Base-by-base conservation (phyloP, 2,329 filamentous ascomycete species). In the Ophiocordyceps australis region DNA sequence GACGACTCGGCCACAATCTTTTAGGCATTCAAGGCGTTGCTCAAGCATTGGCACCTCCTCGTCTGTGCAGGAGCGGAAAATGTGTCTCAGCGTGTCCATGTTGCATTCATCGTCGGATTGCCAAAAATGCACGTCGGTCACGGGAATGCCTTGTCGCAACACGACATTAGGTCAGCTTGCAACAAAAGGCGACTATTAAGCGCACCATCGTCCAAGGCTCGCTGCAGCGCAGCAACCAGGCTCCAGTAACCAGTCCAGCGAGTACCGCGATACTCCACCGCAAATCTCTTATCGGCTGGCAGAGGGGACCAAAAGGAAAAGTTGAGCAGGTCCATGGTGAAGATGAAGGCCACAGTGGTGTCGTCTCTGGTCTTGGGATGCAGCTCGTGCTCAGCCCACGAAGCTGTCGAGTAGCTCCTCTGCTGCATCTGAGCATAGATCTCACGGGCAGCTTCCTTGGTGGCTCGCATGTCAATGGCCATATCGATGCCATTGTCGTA, bases 241-340 rank as follows among this genome's bases (percentile, higher is more conserved):
- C 83, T 92, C 74, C 80, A 93, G 50, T 98, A 98, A 4, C 89
- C 89, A 0, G 83, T 94, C 82, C 83, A 95, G 30, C 53, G 69
- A 48, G 69, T 74, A 16, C 71, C 83, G 23, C 65, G 66, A 49
- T 94, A 95, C 30, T 80, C 74, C 22, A 98, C 65, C 8, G 77
- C 66, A 47, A 86, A 98, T 9, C 82, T 64, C 39, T 86, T 72
- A 5, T 71, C 62, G 9, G 78, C 73, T 1, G 58, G 49, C 23
- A 52, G 44, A 27, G 80, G 74, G 10, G 81, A 91, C 89, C 89
- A 98, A 49, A 98, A 98, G 14, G 76, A 91, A 45, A 95, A 98
- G 46, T 98, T 98, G 26, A 98, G 57, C 16, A 98, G 50, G 46
- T 98, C 89, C 82, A 98, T 92, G 13, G 80, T 82, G 47, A 98